Conservation (phyloP, 2,329 filamentous ascomycete genomes). For the Ambrosiella xylebori region DNA sequence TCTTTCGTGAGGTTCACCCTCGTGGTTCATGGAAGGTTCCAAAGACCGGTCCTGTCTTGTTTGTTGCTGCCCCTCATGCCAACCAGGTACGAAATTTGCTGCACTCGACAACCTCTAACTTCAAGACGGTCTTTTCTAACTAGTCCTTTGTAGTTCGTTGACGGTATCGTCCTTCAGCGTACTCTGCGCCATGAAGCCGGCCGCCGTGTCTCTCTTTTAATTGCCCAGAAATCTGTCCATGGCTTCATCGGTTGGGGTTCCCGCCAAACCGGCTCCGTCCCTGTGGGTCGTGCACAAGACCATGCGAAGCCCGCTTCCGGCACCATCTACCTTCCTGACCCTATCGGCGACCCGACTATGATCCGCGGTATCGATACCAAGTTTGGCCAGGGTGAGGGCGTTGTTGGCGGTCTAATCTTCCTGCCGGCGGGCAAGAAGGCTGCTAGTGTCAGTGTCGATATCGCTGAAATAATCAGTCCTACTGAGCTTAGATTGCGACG, state of each 20-base stretch:
- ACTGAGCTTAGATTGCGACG: conserved; percentile 78
- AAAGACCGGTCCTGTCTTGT: conserved; percentile 71
- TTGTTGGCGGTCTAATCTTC: conserved; percentile 69
- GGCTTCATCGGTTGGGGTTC: conserved; percentile 84
- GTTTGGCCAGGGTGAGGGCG: conserved; percentile 55
- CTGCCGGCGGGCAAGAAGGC: conserved; percentile 67
- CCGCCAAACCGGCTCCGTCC: conserved; percentile 69
- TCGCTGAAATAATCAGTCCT: conserved; percentile 61
- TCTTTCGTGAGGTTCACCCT: conserved; percentile 95
- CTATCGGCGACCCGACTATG: conserved; percentile 65
- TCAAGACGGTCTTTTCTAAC: background rate
- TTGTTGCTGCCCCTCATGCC: conserved; percentile 91
- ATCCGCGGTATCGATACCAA: conserved; percentile 65
- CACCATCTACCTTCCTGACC: conserved; percentile 75
- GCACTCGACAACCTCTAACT: background rate
- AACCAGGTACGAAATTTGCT: conserved; percentile 53
- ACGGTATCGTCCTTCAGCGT: conserved; percentile 83
- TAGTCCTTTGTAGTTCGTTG: conserved; percentile 56
- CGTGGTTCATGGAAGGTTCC: conserved; percentile 91
- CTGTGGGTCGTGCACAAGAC: conserved; percentile 86
- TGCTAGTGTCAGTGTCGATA: conserved; percentile 64
- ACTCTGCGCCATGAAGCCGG: conserved; percentile 73
- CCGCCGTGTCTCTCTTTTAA: conserved; percentile 78
- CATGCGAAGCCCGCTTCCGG: conserved; percentile 64
- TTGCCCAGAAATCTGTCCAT: conserved; percentile 88